Evolutionary conservation across 2,329 filamentous ascomycete genomes (phyloP).

Genomic region (Fusarium paranaense): DNA sequence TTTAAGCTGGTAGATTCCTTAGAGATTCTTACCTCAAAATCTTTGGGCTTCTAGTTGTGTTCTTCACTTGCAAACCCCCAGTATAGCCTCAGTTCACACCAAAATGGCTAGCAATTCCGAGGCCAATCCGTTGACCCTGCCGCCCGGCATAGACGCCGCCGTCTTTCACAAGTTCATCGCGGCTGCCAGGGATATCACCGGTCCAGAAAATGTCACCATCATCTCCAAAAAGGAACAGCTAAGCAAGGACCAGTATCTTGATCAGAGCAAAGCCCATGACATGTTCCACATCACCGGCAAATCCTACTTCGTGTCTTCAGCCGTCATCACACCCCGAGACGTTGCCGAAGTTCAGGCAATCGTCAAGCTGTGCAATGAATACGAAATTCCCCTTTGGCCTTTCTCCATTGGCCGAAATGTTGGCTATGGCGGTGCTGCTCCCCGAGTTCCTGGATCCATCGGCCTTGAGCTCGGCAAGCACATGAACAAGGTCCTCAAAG

Average conservation of each 20-base stretch:
- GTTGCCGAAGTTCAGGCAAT: conserved; percentile 29
- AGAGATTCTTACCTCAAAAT: not conserved
- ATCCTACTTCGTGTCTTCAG: conserved; percentile 31
- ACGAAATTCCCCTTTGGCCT: conserved; percentile 34
- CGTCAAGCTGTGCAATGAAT: conserved; percentile 23
- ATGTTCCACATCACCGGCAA: conserved; percentile 33
- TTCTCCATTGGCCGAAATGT: conserved; percentile 36
- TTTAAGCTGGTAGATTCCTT: not conserved
- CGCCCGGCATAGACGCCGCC: not conserved
- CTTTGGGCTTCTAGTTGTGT: not conserved
- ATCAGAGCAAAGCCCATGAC: conserved; percentile 34
- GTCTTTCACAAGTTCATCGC: conserved; percentile 27
- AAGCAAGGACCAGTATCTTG: conserved; percentile 23
- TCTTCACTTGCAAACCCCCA: not conserved
- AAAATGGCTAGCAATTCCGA: not conserved
- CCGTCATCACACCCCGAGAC: conserved; percentile 23
- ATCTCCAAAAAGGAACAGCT: conserved; percentile 9
- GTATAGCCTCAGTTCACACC: not conserved
- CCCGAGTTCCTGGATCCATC: conserved; percentile 25
- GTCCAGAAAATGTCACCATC: conserved; percentile 20
- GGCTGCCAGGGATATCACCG: not conserved
- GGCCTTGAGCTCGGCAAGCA: conserved; percentile 24
- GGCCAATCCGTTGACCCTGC: conserved; percentile 12
- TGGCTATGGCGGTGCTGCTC: conserved; percentile 30
- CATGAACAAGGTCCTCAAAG: conserved; percentile 31